Base-by-base conservation (phyloP, 2,329 filamentous ascomycete species). In the Penicillium sp. region DNA sequence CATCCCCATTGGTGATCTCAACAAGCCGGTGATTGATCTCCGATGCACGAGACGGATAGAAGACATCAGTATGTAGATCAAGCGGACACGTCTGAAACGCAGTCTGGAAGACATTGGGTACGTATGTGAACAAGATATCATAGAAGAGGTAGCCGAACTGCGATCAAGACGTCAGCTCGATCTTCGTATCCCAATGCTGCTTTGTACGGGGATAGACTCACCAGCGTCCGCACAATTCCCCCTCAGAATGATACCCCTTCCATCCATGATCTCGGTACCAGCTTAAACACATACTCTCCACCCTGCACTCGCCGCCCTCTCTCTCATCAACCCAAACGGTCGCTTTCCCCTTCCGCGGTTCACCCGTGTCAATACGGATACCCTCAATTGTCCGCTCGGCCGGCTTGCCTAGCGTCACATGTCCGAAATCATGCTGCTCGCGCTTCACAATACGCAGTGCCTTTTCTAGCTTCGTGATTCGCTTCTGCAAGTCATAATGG, bases 101-200 rank as follows among this genome's bases (percentile, higher is more conserved):
- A 6, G 94, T 99, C 71, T 97, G 93, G 73, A 99, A 99, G 53
- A 99, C 93, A 65, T 97, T 96, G 26, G 94, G 93, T 5, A 97
- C 84, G 73, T 96, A 96, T 26, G 91, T 80, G 75, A 97, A 97
- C 7, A 99, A 78, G 25, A 97, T 84, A 73, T 99, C 93, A 77
- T 88, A 94, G 78, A 97, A 96, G 17, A 99, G 84, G 68, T 94
- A 93, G 14, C 87, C 88, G 73, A 92, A 92, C 26, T 75, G 31
- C 4, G 2, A 17, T 22, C 10, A 4, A 17, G 16, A 28, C 52
- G 14, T 36, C 33, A 30, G 14, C 2, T 35, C 11, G 5, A 38
- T 38, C 4, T 25, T 33, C 10, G 1, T 40, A 22, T 50, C 11
- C 17, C 14, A 31, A 22, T 11, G 22, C 12, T 19, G 31, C 41